These are phyloP conservation scores for Artemisia argyi DNA, from an alignment of 129 eudicot genomes.

Conservation along the genomic window DNA sequence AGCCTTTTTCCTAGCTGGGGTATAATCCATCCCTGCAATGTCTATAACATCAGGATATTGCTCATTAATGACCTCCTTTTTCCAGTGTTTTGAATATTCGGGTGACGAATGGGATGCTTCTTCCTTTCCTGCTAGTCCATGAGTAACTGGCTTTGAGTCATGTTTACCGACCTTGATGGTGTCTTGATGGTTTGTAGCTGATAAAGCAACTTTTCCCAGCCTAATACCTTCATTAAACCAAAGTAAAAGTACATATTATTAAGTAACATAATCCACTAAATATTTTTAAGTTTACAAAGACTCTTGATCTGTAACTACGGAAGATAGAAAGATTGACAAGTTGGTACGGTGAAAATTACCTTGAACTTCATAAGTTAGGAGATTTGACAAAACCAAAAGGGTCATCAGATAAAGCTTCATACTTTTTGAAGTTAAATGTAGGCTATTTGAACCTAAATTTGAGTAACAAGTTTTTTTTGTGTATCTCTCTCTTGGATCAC, in stretches of 20 bases:
- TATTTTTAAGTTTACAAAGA: too few relatives aligned
- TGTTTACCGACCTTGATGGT: slow-evolving; percentile 43
- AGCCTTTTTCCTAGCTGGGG: slow-evolving; percentile 57
- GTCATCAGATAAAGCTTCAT: slow-evolving; percentile 39
- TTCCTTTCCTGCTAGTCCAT: slow-evolving; percentile 7
- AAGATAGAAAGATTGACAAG: not conserved
- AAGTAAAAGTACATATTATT: not conserved
- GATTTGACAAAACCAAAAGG: slow-evolving; percentile 37
- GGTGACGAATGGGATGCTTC: slow-evolving; percentile 30
- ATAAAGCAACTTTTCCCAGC: slow-evolving; percentile 28
- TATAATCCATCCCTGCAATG: slow-evolving; percentile 71
- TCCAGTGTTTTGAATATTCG: slow-evolving; percentile 9
- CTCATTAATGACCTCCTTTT: slow-evolving; percentile 26
- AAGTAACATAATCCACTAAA: not conserved
- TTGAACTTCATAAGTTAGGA: slow-evolving; percentile 38
- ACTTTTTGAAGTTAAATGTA: not conserved
- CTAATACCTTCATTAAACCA: slow-evolving; percentile 39
- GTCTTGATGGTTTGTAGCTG: slow-evolving; percentile 21
- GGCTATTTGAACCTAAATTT: not conserved
- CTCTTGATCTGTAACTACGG: too few relatives aligned
- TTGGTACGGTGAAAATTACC: slow-evolving; percentile 32
- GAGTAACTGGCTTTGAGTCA: slow-evolving; percentile 10
- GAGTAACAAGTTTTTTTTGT: not conserved
- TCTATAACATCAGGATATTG: slow-evolving; percentile 47
- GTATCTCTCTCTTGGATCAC: not conserved